phyloP scores from a whole-genome alignment of 2,329 filamentous ascomycete species.

The Phoma sp. region DNA sequence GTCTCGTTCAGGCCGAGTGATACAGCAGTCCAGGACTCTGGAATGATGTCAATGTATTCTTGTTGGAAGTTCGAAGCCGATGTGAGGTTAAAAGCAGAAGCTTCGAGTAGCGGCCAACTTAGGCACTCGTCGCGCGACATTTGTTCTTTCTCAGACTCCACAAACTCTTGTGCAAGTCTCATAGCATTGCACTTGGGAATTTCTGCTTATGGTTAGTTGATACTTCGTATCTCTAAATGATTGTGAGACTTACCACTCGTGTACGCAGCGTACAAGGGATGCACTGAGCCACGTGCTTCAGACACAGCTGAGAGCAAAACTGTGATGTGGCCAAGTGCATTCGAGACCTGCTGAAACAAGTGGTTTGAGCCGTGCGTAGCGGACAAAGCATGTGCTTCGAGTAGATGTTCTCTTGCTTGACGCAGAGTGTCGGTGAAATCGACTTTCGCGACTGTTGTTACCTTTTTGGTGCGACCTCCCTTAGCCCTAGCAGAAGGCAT shows the following conservation, averaged over 20 bases:
- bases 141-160: conserved; percentile 57
- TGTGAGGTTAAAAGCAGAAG: conserved; percentile 46
- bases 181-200: conserved; percentile 74
- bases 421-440: conserved; percentile 67
- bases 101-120: conserved; percentile 51
- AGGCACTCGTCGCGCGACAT: conserved; percentile 45
- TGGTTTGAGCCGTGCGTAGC: conserved; percentile 63
- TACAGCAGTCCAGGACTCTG: conserved; percentile 81
- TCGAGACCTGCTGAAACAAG: conserved; percentile 61
- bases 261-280: conserved; percentile 51
- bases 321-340: conserved; percentile 46
- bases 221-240: background rate
- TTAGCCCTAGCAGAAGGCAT: conserved; percentile 22
- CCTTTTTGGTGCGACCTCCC: conserved; percentile 33
- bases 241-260: conserved; percentile 41
- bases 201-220: conserved; percentile 56
- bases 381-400: conserved; percentile 66
- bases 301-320: conserved; percentile 50
- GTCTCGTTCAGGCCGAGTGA: conserved; percentile 86
- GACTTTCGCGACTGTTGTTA: conserved; percentile 24
- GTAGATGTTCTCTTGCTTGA: conserved; percentile 70
- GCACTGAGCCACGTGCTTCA: conserved; percentile 42
- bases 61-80: conserved; percentile 68
- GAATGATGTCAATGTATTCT: conserved; percentile 86
- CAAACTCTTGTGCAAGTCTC: conserved; percentile 68